Conservation (phyloP, 148 eudicot species). For the Agrostemma githago region DNA sequence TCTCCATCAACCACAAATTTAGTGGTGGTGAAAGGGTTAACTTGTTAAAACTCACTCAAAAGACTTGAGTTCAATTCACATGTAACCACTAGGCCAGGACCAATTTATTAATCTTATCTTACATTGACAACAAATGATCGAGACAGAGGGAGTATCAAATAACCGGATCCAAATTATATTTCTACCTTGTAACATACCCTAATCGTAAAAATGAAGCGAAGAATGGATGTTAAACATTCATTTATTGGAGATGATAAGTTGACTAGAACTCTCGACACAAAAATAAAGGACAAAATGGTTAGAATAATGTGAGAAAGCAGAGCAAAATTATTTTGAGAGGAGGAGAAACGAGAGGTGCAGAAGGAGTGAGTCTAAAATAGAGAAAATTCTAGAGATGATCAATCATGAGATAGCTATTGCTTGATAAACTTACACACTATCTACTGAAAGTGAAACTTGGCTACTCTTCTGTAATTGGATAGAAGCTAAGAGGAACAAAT, state of each 20-base stretch:
- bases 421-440: neutral
- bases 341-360: conserved; percentile 3
- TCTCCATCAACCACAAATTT: too few relatives aligned
- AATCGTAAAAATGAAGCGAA: neutral
- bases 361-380: neutral
- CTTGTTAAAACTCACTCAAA: too few relatives aligned
- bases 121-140: too few relatives aligned
- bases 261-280: conserved; percentile 5
- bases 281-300: conserved; percentile 4
- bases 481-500: neutral
- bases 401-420: neutral
- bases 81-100: too few relatives aligned
- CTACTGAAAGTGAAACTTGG: neutral
- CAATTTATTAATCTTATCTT: too few relatives aligned
- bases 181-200: neutral
- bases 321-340: conserved; percentile 9
- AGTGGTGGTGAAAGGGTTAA: too few relatives aligned
- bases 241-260: neutral
- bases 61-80: too few relatives aligned
- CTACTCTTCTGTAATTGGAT: neutral
- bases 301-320: conserved; percentile 13
- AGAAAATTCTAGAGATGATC: neutral
- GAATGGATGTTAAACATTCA: neutral
- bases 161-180: too few relatives aligned
- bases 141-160: too few relatives aligned